Conservation (phyloP, 495 filamentous ascomycete species). For the Choiromyces venosus region DNA sequence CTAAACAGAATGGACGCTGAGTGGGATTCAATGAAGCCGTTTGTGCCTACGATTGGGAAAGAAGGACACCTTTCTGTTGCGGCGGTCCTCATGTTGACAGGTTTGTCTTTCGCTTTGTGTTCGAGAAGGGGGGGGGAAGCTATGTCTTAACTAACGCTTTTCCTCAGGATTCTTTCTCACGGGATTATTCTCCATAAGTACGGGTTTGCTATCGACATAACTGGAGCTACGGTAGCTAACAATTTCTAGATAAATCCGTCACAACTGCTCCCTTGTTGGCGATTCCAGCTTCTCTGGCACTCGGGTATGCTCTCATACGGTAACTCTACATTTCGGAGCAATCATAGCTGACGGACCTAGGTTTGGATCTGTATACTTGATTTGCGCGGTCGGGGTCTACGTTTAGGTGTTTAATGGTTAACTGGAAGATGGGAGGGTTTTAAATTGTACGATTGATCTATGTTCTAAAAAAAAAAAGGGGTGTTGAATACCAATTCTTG, state of each 20-base stretch:
- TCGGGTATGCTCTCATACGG: slow-evolving; percentile 62
- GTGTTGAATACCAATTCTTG: not conserved
- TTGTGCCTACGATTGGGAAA: slow-evolving; percentile 73
- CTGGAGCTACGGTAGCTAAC: slow-evolving; percentile 9
- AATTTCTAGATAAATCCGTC: slow-evolving; percentile 73
- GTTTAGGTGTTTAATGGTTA: slow-evolving; percentile 57
- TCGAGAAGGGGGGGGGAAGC: not conserved
- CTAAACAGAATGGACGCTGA: slow-evolving; percentile 31
- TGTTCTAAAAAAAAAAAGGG: not conserved
- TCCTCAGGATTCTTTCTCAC: slow-evolving; percentile 34
- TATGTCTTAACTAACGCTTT: slow-evolving; percentile 10
- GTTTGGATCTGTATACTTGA: slow-evolving; percentile 94
- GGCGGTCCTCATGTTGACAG: slow-evolving; percentile 60
- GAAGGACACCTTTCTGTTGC: slow-evolving; percentile 75
- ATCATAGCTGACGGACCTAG: slow-evolving; percentile 46
- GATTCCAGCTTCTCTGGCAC: slow-evolving; percentile 76
- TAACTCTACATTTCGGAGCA: slow-evolving; percentile 1
- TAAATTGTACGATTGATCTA: slow-evolving; percentile 18
- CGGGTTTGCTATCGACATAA: not conserved
- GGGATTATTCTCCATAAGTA: slow-evolving; percentile 40
- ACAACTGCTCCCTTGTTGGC: slow-evolving; percentile 70
- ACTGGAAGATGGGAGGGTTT: slow-evolving; percentile 10
- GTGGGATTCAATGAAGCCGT: slow-evolving; percentile 54
- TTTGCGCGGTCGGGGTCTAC: slow-evolving; percentile 97
- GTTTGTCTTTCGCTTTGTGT: not conserved